phyloP scores from a whole-genome alignment of 768 basidiomycete genomes.

The Guyanaporus albipodus region DNA sequence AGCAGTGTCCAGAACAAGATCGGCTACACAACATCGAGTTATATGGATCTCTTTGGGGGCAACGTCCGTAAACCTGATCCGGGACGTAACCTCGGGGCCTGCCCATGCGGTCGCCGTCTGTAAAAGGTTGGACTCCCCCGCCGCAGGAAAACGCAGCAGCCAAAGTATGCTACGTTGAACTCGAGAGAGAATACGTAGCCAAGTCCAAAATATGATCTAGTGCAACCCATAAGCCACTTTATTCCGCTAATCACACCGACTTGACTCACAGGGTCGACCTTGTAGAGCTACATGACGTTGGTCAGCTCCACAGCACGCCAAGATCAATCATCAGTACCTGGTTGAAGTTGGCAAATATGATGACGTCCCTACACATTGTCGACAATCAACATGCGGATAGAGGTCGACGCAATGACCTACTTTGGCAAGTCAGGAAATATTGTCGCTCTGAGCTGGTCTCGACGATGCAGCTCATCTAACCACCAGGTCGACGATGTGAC shows the following conservation, averaged over 20 bases:
- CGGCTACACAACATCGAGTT: constrained; percentile 42
- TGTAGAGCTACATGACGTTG: constrained; percentile 37
- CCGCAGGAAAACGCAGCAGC: constrained; percentile 47
- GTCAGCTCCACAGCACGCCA: constrained; percentile 7
- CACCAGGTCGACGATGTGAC: constrained; percentile 27
- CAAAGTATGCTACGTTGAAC: constrained; percentile 49
- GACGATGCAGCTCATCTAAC: constrained; percentile 37
- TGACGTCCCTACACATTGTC: constrained; percentile 30
- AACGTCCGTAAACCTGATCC: constrained; percentile 48
- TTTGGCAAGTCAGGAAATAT: constrained; percentile 44
- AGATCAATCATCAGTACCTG: constrained; percentile 33
- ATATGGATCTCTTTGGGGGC: constrained; percentile 45
- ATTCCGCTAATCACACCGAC: not conserved
- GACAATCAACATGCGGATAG: not conserved
- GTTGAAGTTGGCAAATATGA: constrained; percentile 54
- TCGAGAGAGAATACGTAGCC: constrained; percentile 43
- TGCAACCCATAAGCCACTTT: constrained; percentile 3
- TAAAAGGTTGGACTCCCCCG: constrained; percentile 44
- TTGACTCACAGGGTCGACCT: constrained; percentile 38
- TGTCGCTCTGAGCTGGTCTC: constrained; percentile 34
- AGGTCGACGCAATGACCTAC: constrained; percentile 24
- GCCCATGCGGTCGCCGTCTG: constrained; percentile 43
- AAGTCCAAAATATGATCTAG: constrained; percentile 43
- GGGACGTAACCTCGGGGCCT: constrained; percentile 41
- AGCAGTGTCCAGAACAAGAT: constrained; percentile 49